Percentiles rank a stretch among this genome's conserved stretches.
Evolutionary conservation across 208 protist species (phyloP).

Genomic region (Crithidia thermophila): DNA sequence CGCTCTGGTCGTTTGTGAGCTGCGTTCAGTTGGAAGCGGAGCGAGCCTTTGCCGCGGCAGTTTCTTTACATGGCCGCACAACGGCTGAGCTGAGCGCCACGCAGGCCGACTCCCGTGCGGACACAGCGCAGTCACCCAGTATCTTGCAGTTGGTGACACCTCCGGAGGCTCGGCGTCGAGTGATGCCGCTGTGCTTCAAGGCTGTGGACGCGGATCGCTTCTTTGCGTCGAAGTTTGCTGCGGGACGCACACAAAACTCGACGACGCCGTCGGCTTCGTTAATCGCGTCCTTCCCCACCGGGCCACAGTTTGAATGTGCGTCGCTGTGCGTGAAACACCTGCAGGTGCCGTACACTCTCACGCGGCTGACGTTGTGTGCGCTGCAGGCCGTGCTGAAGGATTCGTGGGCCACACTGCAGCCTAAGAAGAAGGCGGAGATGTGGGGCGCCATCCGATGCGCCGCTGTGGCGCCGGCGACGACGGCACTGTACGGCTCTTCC

Average conservation of each 20-base stretch:
- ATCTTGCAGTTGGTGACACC: no score
- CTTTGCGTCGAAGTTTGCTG: conserved; percentile 36
- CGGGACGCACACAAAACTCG: no score
- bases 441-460: conserved; percentile 14
- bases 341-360: conserved; percentile 8
- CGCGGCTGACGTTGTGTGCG: conserved; percentile 3
- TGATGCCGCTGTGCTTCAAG: background rate
- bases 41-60: no score
- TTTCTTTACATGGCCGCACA: no score
- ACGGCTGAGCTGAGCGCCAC: background rate
- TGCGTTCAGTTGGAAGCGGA: conserved; percentile 24
- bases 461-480: conserved; percentile 15
- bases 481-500: background rate
- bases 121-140: no score
- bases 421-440: background rate
- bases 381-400: background rate
- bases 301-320: no score
- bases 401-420: background rate
- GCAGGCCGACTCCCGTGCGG: background rate
- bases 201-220: conserved; percentile 50
- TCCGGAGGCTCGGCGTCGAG: no score
- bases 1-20: conserved; percentile 38
- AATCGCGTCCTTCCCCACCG: no score
- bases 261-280: no score
- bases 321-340: conserved; percentile 1